phyloP scores from a whole-genome alignment of 2,329 filamentous ascomycete genomes.

The Aspergillus sp. region DNA sequence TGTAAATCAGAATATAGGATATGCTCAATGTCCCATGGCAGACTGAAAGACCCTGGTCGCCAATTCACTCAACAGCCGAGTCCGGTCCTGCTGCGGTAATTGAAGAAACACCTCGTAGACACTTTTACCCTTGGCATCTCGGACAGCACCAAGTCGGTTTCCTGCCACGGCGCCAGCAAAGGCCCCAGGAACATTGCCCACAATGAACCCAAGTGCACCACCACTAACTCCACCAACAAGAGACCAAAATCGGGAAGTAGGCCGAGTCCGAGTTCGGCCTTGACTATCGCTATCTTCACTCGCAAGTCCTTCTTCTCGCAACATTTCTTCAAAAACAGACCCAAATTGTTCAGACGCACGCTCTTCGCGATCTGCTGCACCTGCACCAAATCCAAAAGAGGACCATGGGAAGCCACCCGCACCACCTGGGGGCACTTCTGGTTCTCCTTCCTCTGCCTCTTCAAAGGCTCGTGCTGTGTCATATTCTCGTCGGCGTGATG shows the following conservation, averaged over 20 bases:
- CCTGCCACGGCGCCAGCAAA: slow-evolving; percentile 88
- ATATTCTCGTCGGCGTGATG: slow-evolving; percentile 73
- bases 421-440: slow-evolving; percentile 44
- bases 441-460: slow-evolving; percentile 44
- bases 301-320: slow-evolving; percentile 78
- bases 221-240: slow-evolving; percentile 81
- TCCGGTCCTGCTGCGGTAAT: slow-evolving; percentile 75
- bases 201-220: slow-evolving; percentile 87
- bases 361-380: slow-evolving; percentile 30
- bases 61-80: slow-evolving; percentile 74
- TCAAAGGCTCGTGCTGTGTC: slow-evolving; percentile 62
- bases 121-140: slow-evolving; percentile 89
- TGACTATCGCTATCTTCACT: slow-evolving; percentile 55
- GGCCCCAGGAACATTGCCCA: slow-evolving; percentile 85
- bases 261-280: slow-evolving; percentile 34
- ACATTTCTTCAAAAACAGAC: slow-evolving; percentile 85
- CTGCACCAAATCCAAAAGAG: slow-evolving; percentile 53
- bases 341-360: slow-evolving; percentile 72
- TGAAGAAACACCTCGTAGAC: slow-evolving; percentile 89
- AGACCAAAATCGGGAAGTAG: slow-evolving; percentile 77
- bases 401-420: slow-evolving; percentile 70
- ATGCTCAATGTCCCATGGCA: slow-evolving; percentile 25
- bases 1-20: too few species aligned
- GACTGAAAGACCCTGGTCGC: slow-evolving; percentile 73
- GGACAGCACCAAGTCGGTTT: slow-evolving; percentile 81